Evolutionary conservation across 208 protist species (phyloP).

Genomic region (Acanthamoeba sp.): DNA sequence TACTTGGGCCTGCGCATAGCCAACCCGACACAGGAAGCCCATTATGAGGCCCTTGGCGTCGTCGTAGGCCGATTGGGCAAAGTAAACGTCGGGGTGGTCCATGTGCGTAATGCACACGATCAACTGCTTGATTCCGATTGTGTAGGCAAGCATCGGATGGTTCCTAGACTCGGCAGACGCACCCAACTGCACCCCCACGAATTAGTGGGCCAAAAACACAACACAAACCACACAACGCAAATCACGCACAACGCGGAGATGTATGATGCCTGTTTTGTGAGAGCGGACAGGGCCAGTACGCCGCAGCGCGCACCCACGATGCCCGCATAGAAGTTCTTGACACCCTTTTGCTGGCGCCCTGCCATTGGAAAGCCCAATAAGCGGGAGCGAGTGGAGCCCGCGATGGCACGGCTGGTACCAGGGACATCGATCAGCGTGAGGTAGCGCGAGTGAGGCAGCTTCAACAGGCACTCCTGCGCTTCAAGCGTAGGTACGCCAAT

Average conservation of each 20-base stretch:
- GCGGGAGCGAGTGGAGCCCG: not conserved
- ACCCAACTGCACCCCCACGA: not conserved
- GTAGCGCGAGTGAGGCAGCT: not conserved
- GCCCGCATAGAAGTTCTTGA: slow-evolving; percentile 9
- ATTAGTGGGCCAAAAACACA: not conserved
- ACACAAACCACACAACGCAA: too few relatives aligned
- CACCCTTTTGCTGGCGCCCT: not conserved
- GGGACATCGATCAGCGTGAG: slow-evolving; percentile 2
- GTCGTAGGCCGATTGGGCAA: slow-evolving; percentile 87
- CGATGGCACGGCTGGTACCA: not conserved
- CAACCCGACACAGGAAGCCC: slow-evolving; percentile 83
- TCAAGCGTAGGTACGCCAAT: not conserved
- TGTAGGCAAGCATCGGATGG: slow-evolving; percentile 92
- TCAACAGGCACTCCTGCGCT: not conserved
- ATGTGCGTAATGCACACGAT: slow-evolving; percentile 94
- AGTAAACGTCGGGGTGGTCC: slow-evolving; percentile 93
- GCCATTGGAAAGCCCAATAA: not conserved
- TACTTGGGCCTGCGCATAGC: slow-evolving; percentile 89
- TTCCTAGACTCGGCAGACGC: slow-evolving; percentile 35
- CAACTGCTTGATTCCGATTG: slow-evolving; percentile 92
- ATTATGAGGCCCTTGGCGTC: slow-evolving; percentile 71
- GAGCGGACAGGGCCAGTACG: not conserved
- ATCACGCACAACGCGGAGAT: not conserved
- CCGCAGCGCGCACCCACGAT: not conserved
- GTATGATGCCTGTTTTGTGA: not conserved